Evolutionary conservation across 768 basidiomycete species (phyloP), one percentile per base, ranked within the genome.

Genomic region (Lentinula detonsa): DNA sequence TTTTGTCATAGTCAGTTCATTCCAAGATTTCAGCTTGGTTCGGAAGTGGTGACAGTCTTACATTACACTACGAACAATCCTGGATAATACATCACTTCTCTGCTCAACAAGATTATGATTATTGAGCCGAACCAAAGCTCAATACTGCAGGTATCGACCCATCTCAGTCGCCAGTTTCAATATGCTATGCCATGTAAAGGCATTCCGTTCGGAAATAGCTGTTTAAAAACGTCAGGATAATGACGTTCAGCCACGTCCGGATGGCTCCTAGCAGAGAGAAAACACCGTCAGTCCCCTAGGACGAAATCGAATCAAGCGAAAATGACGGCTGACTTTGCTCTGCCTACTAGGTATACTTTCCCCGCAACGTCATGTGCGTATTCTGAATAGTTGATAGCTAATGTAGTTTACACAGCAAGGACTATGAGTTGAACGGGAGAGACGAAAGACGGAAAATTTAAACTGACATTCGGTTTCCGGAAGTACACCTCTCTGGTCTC

Each of bases 201-300:
- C 31, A 80, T 64, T n/a, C 82, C 84, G 34, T 78, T 57, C 0
- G 84, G 83, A 69, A 83, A 85, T 62, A 79, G 76, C 28, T 78
- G 69, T 61, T 71, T 70, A 70, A 82, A 85, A 53, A 83, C 65
- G 31, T 76, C 75, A 2, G 85, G 83, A 59, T 85, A 85, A 64
- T 83, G 81, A 35, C 56, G 54, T 73, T 73, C 65, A 78, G 67
- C 23, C 75, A 83, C 52, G 82, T 83, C 61, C 15, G 61, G 61
- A 21, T 62, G 61, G 31, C 60, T 61, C 18, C 60, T 61, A 39
- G 9, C 10, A 55, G 1, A 21, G 11, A 50, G 16, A 45, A 54
- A 10, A n/a, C 4, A 53, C 13, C 37, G 43, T 54, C 4, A 54
- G 51, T 6, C 4, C 33, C 28, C 23, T 2, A 23, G 23, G 18